phyloP scores from a whole-genome alignment of 371 early-diverging fungal species.

The Globomyces sp. region DNA sequence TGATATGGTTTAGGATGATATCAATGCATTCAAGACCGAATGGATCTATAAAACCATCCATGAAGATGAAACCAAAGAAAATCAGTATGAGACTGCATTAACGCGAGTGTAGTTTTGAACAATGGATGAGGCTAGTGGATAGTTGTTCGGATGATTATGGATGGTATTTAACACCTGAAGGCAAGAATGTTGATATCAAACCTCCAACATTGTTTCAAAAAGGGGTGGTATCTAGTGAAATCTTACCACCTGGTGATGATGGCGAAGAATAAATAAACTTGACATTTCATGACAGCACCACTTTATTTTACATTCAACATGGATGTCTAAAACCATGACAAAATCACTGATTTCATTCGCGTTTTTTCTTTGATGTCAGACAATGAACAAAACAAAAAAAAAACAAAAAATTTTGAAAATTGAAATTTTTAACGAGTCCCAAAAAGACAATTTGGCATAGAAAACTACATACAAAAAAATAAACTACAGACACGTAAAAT shows the following conservation, averaged over 20 bases:
- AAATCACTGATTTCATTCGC: too few relatives aligned
- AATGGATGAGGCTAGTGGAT: conserved; percentile 68
- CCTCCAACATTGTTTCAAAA: conserved; percentile 17
- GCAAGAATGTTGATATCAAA: conserved; percentile 25
- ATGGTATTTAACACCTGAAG: conserved; percentile 37
- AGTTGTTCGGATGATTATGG: conserved; percentile 27
- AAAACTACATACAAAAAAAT: too few relatives aligned
- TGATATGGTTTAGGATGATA: conserved; percentile 46
- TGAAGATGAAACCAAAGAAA: conserved; percentile 63
- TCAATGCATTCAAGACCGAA: conserved; percentile 78
- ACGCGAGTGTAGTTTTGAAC: conserved; percentile 58
- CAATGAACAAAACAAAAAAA: too few relatives aligned
- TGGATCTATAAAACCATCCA: conserved; percentile 76
- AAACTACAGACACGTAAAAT: too few relatives aligned
- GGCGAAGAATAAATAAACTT: conserved; percentile 3
- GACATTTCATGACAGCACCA: not conserved
- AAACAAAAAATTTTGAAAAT: too few relatives aligned
- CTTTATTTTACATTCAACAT: not conserved
- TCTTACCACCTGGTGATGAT: not conserved
- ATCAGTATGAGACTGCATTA: conserved; percentile 38
- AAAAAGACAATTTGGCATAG: too few relatives aligned
- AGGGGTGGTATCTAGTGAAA: not conserved
- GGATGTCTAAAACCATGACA: too few relatives aligned
- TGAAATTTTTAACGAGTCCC: too few relatives aligned
- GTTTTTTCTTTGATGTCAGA: too few relatives aligned